A percentile compares a stretch with the other conserved stretches of the same genome.
phyloP scores from a whole-genome alignment of 139 green algal species.

The Diplosphaera chodatii region DNA sequence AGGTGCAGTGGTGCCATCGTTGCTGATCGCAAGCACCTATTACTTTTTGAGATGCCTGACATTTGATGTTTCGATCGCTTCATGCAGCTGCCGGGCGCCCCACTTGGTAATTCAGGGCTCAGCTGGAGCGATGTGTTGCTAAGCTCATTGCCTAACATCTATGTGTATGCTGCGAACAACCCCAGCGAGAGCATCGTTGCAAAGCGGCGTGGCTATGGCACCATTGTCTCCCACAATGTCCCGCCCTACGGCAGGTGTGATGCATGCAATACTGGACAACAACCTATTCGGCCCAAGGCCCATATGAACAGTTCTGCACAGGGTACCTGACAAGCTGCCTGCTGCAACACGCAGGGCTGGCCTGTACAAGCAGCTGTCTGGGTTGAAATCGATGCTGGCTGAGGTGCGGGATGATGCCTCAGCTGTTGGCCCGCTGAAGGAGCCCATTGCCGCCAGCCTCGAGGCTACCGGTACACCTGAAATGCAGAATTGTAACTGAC shows the following conservation, averaged over 20 bases:
- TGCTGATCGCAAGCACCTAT: too few relatives aligned
- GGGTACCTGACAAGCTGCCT: too few relatives aligned
- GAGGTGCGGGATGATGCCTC: constrained; percentile 71
- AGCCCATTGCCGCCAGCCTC: constrained; percentile 47
- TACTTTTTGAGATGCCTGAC: too few relatives aligned
- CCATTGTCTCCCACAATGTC: constrained; percentile 93
- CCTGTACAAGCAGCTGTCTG: constrained; percentile 94
- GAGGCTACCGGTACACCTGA: not conserved
- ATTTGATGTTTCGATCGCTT: too few relatives aligned
- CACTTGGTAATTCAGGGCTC: constrained; percentile 78
- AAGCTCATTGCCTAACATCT: constrained; percentile 88
- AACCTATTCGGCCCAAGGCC: too few relatives aligned
- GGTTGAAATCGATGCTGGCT: constrained; percentile 67
- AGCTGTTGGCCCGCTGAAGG: constrained; percentile 18
- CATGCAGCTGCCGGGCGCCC: constrained; percentile 74
- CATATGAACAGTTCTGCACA: too few relatives aligned
- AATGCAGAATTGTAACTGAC: too few relatives aligned
- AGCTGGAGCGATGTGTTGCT: constrained; percentile 76
- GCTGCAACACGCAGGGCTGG: constrained; percentile 61
- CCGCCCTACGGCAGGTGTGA: constrained; percentile 81
- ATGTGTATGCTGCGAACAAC: constrained; percentile 93
- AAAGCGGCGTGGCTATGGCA: constrained; percentile 93
- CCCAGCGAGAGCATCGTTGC: constrained; percentile 90
- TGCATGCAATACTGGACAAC: not conserved
- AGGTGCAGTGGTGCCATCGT: too few relatives aligned